Evolutionary conservation across 2,329 filamentous ascomycete species (phyloP).

Genomic region (Emmonsiellopsis sp.): DNA sequence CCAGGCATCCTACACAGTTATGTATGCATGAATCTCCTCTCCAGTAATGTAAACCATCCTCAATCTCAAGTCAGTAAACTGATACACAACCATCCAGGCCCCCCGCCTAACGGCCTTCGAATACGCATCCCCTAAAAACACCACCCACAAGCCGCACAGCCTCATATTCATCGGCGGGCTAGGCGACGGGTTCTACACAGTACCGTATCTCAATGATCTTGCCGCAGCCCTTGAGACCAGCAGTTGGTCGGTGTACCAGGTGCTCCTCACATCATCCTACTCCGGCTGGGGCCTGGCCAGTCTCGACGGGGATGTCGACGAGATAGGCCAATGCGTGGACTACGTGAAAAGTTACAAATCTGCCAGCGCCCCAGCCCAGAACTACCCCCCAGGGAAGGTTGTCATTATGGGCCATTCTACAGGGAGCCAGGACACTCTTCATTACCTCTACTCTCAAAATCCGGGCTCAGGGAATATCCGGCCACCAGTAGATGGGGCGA

Average conservation of each 20-base stretch:
- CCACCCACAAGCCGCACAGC: constrained; percentile 32
- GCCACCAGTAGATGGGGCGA: constrained; percentile 54
- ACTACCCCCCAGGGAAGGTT: constrained; percentile 37
- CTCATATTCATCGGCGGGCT: constrained; percentile 52
- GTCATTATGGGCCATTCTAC: constrained; percentile 62
- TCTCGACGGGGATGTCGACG: constrained; percentile 44
- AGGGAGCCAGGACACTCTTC: constrained; percentile 58
- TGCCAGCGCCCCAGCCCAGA: constrained; percentile 1
- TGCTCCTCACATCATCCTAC: constrained; percentile 44
- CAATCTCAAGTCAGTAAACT: neutral
- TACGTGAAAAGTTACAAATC: constrained; percentile 37
- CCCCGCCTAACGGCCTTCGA: constrained; percentile 33
- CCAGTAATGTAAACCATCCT: neutral
- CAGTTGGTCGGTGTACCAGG: constrained; percentile 44
- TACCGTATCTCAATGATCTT: constrained; percentile 44
- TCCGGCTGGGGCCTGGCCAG: constrained; percentile 45
- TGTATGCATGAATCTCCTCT: constrained; percentile 16
- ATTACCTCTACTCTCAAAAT: constrained; percentile 46
- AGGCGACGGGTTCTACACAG: constrained; percentile 47
- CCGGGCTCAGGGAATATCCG: constrained; percentile 28
- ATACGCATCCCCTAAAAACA: constrained; percentile 18
- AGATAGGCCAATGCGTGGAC: constrained; percentile 42
- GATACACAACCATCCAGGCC: constrained; percentile 18
- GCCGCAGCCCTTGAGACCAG: constrained; percentile 38
- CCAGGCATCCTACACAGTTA: constrained; percentile 28